These are phyloP conservation scores for Yarrowia sp. DNA, from an alignment of 805 yeast genomes.

Conservation along the genomic window DNA sequence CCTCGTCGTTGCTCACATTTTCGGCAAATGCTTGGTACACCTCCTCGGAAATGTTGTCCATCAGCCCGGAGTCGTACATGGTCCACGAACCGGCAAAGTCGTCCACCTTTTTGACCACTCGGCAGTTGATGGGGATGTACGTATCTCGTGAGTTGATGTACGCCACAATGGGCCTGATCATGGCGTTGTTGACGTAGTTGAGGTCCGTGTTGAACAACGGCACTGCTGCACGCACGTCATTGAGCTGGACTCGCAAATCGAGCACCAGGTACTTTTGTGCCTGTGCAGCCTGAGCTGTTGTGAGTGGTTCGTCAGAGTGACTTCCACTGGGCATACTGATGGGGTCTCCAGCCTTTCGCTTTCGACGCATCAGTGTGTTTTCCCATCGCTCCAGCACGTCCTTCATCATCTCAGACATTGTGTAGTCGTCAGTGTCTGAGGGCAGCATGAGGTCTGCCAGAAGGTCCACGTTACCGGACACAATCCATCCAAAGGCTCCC, in stretches of 20 bases:
- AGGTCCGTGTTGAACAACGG: conserved; percentile 86
- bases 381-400: conserved; percentile 46
- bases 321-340: conserved; percentile 17
- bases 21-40: conserved; percentile 88
- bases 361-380: conserved; percentile 33
- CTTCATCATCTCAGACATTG: conserved; percentile 40
- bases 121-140: conserved; percentile 80
- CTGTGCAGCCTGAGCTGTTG: conserved; percentile 39
- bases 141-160: conserved; percentile 90
- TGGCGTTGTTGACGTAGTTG: conserved; percentile 87
- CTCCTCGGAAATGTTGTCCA: conserved; percentile 87
- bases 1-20: conserved; percentile 85
- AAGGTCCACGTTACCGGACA: conserved; percentile 88
- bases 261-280: conserved; percentile 62
- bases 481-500: conserved; percentile 98
- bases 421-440: conserved; percentile 53
- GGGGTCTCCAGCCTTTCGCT: not conserved
- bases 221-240: conserved; percentile 82
- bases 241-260: conserved; percentile 74
- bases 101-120: conserved; percentile 68
- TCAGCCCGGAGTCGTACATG: conserved; percentile 79
- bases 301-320: conserved; percentile 32
- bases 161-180: conserved; percentile 91
- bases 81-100: conserved; percentile 99
- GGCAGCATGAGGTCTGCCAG: conserved; percentile 87